Base-by-base conservation (phyloP, 768 basidiomycete genomes). In the Rubroboletus pulcherrimus region DNA sequence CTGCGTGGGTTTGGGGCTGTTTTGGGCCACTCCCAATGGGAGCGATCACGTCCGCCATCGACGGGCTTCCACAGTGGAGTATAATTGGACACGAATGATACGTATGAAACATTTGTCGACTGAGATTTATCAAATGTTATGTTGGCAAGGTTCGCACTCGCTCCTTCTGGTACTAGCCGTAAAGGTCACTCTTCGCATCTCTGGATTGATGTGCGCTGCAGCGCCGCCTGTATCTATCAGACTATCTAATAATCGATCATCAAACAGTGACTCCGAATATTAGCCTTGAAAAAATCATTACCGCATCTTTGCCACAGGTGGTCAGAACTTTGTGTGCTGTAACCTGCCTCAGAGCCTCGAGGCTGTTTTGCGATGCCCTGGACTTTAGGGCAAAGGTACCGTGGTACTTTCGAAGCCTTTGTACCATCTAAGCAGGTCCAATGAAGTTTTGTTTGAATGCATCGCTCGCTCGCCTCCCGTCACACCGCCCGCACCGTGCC, bases 31-130 rank as follows among this genome's bases (percentile, higher is more conserved):
- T 40, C 37, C 40, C 54, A 54, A 54, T 46, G 54, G 40, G 66
- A 56, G 52, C 46, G 49, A 55, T 64, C 60, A 53, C 46, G 35
- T 56, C 64, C 59, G 56, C 42, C 62, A 30, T 64, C 44, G 62
- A 64, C 65, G 66, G 65, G 50, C 60, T 52, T 59, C 67, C 63
- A 50, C 55, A 63, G 19, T 52, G 49, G 43, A 49, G 30, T 38
- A 50, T 54, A 58, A 57, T 54, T 58, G 56, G 54, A 49, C 49
- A 50, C 50, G 42, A 43, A 59, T 64, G 58, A 57, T 59, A 14
- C 33, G 52, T 51, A 48, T 64, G 62, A 69, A 64, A 64, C 66
- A 54, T 35, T 40, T 30, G 49, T 56, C 38, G 48, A 52, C 48
- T 46, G 54, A 47, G 49, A 54, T 47, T 53, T 53, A 58, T 55